phyloP scores from a whole-genome alignment of 2,329 filamentous ascomycete species.

The Fragosphaeria purpurea region DNA sequence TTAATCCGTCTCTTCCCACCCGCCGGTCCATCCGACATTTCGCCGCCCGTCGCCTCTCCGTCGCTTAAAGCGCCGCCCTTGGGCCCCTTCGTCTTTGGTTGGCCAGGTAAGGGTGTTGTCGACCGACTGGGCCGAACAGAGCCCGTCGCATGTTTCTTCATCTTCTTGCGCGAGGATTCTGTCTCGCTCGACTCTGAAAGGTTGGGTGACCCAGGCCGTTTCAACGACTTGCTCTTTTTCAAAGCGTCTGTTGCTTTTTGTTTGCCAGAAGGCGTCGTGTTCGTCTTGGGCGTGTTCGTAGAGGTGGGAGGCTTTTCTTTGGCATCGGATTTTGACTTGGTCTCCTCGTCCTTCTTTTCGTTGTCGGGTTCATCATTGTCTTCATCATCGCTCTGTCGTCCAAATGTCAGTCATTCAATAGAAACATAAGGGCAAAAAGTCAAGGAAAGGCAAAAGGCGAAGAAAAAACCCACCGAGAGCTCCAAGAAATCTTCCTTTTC shows the following conservation, averaged over 20 bases:
- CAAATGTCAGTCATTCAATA: neutral
- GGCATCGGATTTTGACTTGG: slow-evolving; percentile 35
- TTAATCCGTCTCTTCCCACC: slow-evolving; percentile 45
- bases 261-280: slow-evolving; percentile 44
- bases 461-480: slow-evolving; percentile 22
- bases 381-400: slow-evolving; percentile 30
- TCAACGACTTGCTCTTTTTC: slow-evolving; percentile 56
- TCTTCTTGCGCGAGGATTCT: slow-evolving; percentile 71
- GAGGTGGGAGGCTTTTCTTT: slow-evolving; percentile 34
- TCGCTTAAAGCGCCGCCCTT: slow-evolving; percentile 56
- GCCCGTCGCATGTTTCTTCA: slow-evolving; percentile 50
- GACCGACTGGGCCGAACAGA: slow-evolving; percentile 43
- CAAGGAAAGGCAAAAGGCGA: neutral
- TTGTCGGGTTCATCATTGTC: slow-evolving; percentile 35
- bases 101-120: slow-evolving; percentile 42
- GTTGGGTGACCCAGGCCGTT: slow-evolving; percentile 77
- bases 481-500: slow-evolving; percentile 23
- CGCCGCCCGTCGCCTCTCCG: slow-evolving; percentile 59
- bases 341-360: slow-evolving; percentile 54
- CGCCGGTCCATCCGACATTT: slow-evolving; percentile 47
- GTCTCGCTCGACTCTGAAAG: slow-evolving; percentile 86
- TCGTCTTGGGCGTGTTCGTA: slow-evolving; percentile 58
- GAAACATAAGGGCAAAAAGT: neutral
- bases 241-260: slow-evolving; percentile 33
- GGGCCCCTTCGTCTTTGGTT: slow-evolving; percentile 32